Evolutionary conservation across 73 alveolate species (phyloP), one percentile per base, ranked within the genome.

Genomic region (Diophrys appendiculata): DNA sequence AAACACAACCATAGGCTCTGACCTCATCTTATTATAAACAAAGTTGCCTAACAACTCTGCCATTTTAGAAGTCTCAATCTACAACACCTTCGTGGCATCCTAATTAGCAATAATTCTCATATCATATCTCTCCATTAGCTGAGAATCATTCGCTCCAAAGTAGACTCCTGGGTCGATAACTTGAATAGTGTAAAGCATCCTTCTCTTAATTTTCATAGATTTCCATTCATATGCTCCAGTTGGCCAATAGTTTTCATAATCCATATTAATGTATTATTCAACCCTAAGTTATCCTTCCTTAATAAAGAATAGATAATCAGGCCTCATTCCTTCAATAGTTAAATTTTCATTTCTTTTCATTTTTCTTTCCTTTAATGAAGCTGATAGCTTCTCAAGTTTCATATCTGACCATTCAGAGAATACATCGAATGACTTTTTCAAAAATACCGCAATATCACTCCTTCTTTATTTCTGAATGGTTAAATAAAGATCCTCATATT

Each of bases 201-300:
- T 77, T 54, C 78, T 68, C 55, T 84, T 25, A 18, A 56, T 28
- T 34, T 43, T 26, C 1, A 68, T 55, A 32, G 77, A 29, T 54
- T 84, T 43, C 92, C 92, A 84, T 14, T 65, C 32, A 28, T 77
- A 29, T n/a, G 78, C 14, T 18, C 79, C 68, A 27, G 56, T 68
- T 30, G 92, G 92, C 92, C 92, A 84, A 25, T 32, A 77, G 35
- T 84, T 84, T 53, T 77, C 72, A 77, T 77, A 30, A 28, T 76
- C 81, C 30, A 84, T 77, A 0, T 23, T 29, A 29, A 84, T 84
- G 32, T 30, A 52, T 60, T 77, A 77, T 56, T 84, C 68, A 2
- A 81, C 68, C 29, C 77, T 69, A 69, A 84, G 30, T 3, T 43
- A 28, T 8, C 76, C 76, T 11, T 54, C 30, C 23, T 67, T n/a